Percentiles rank a stretch among this genome's conserved stretches.
Conservation (phyloP, 1,284 basidiomycete species). For the Microbotryum violaceum region DNA sequence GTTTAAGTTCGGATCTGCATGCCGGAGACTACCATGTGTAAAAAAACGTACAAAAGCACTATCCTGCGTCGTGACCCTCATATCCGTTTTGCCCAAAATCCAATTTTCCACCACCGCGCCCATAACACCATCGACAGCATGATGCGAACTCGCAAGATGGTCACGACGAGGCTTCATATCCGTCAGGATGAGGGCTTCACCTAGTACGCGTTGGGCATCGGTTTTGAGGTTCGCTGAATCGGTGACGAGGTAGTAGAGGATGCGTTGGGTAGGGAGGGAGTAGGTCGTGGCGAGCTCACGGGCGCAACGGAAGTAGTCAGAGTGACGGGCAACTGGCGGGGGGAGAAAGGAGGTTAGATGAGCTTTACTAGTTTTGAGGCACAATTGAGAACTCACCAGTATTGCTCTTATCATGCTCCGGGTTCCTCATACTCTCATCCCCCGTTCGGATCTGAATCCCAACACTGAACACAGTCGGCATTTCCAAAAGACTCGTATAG, state of each 20-base stretch:
- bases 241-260: constrained; percentile 25
- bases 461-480: constrained; percentile 19
- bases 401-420: constrained; percentile 18
- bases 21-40: too few relatives aligned
- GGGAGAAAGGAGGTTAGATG: background rate
- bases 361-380: background rate
- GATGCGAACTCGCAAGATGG: constrained; percentile 12
- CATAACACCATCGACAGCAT: constrained; percentile 14
- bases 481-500: constrained; percentile 14
- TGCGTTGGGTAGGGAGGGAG: constrained; percentile 6
- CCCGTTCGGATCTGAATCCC: constrained; percentile 26
- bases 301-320: constrained; percentile 23
- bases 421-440: constrained; percentile 23
- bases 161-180: constrained; percentile 17
- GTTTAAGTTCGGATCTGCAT: background rate
- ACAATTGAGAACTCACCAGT: constrained; percentile 3
- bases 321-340: constrained; percentile 21
- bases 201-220: constrained; percentile 13
- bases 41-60: background rate
- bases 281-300: constrained; percentile 21
- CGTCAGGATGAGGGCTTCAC: constrained; percentile 16
- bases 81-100: constrained; percentile 12
- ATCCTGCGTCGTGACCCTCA: background rate
- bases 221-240: constrained; percentile 18
- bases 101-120: constrained; percentile 23